These are phyloP conservation scores for Rhizopogon salebrosus DNA, from an alignment of 768 basidiomycete species.

Conservation along the genomic window DNA sequence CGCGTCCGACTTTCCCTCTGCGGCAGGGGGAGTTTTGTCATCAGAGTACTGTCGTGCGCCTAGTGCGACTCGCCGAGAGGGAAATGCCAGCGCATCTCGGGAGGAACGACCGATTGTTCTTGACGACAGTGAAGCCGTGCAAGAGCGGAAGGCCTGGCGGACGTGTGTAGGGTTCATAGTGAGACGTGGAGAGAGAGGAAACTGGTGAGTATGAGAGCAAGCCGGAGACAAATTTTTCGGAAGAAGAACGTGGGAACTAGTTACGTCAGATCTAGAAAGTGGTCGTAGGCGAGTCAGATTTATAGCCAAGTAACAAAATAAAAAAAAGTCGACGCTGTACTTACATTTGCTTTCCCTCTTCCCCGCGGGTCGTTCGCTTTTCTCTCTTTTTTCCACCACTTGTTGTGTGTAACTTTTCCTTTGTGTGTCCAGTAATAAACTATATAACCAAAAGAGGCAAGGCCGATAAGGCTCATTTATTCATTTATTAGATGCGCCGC, in stretches of 20 bases:
- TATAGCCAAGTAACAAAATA: no score
- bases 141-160: conserved; percentile 51
- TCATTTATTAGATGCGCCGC: conserved; percentile 4
- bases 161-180: conserved; percentile 51
- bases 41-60: conserved; percentile 55
- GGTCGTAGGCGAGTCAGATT: no score
- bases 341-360: neutral
- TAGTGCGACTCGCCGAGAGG: conserved; percentile 19
- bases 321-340: neutral
- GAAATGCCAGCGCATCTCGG: conserved; percentile 17
- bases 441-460: conserved; percentile 4
- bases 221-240: conserved; percentile 3
- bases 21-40: conserved; percentile 33
- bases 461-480: neutral
- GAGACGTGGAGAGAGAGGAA: neutral
- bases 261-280: no score
- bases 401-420: conserved; percentile 2
- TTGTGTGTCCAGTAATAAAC: neutral
- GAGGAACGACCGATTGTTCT: conserved; percentile 38
- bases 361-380: neutral
- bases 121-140: conserved; percentile 51
- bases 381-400: neutral
- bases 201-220: neutral
- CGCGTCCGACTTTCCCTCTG: conserved; percentile 22
- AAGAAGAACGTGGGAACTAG: neutral